Percentiles rank a stretch among this genome's conserved stretches.
phyloP scores from a whole-genome alignment of 2,329 filamentous ascomycete species.

The Venturia carpophila region DNA sequence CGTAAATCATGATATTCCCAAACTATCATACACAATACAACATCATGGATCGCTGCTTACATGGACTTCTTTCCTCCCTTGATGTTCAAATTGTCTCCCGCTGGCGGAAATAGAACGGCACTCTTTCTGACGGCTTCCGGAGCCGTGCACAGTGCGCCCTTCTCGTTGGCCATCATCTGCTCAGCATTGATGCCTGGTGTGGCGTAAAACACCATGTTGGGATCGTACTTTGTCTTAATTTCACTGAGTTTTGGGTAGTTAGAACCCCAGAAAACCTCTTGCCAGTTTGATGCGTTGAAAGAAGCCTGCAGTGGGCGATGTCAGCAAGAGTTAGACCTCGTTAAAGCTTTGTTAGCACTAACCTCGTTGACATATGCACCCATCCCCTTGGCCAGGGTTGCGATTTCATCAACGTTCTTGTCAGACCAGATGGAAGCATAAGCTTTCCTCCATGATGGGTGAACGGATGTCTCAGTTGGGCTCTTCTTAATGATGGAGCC shows the following conservation, averaged over 20 bases:
- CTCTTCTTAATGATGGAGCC: background rate
- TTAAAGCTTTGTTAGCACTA: slow-evolving; percentile 31
- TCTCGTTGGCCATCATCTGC: slow-evolving; percentile 5
- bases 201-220: slow-evolving; percentile 49
- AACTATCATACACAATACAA: background rate
- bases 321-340: slow-evolving; percentile 29
- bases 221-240: slow-evolving; percentile 48
- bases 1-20: background rate
- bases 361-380: slow-evolving; percentile 17
- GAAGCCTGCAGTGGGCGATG: background rate
- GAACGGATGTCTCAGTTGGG: slow-evolving; percentile 9
- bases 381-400: slow-evolving; percentile 5
- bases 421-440: background rate
- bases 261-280: slow-evolving; percentile 48
- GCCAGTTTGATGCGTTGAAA: slow-evolving; percentile 29
- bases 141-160: slow-evolving; percentile 11
- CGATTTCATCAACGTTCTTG: background rate
- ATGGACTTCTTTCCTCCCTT: background rate
- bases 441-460: slow-evolving; percentile 16
- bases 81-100: background rate
- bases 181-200: slow-evolving; percentile 31
- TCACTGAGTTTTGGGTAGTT: slow-evolving; percentile 42
- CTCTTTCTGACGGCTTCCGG: background rate
- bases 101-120: background rate
- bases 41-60: background rate